Base-by-base conservation (phyloP, 345 rosid species). In the Aurinia saxatilis region DNA sequence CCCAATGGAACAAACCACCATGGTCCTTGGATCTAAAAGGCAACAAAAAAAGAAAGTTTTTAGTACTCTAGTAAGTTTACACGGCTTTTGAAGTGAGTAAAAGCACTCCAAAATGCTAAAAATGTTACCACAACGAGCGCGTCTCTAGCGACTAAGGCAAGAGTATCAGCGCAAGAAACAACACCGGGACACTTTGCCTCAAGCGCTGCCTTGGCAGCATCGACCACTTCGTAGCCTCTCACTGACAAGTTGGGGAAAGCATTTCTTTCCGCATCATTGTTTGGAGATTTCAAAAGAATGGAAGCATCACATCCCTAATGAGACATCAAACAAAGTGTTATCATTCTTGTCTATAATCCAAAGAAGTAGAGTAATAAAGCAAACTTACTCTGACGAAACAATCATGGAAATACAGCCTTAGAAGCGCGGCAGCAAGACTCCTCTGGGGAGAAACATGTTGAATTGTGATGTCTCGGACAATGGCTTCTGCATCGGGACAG, bases 131-230 rank as follows among this genome's bases (percentile, higher is more conserved):
- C 39, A 3, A 8, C 2, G 12, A 85, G 86, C 4, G 84, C 78
- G 21, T 83, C 89, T 67, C 89, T 75, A 5, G 95, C 70, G 31
- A 82, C 89, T 61, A 85, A 66, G 29, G 72, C 82, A 13, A 83
- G 73, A 49, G 81, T 80, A 73, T 85, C 91, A 21, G 85, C 85
- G 38, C 95, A 85, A 58, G 95, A 82, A 60, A 84, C 85, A 7
- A 80, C 53, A 14, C 81, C 69, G 0, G 65, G 73, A 40, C 90
- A 82, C 21, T 65, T 25, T 19, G 14, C 21, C 53, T 84, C 88
- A 1, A 87, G 47, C 2, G 25, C 69, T 3, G 49, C 7, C 66
- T 82, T 82, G 18, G 34, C 79, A 1, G 84, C 81, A 72, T 82
- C 84, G 0, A 80, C 44, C 34, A 82, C 80, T 36, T 74, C 74